Conservation (phyloP, 192 early-diverging fungal genomes). For the Dissophora ornata region DNA sequence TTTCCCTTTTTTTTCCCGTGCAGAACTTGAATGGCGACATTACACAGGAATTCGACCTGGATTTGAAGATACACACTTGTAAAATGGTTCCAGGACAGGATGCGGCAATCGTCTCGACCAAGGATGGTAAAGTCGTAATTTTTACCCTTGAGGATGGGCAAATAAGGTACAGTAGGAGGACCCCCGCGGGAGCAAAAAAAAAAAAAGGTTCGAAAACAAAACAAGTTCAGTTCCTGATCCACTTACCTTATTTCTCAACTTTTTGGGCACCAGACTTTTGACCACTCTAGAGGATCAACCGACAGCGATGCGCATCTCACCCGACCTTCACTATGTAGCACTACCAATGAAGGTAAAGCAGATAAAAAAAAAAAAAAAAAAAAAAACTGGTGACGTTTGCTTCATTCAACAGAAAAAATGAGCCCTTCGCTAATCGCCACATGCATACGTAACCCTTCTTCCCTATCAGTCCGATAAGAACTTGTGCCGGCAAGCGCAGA, state of each 20-base stretch:
- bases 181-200: no score
- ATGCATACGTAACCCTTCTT: not conserved
- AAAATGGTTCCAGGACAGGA: conserved; percentile 38
- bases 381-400: no score
- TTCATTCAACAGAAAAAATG: not conserved
- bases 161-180: conserved; percentile 20
- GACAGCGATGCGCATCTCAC: no score
- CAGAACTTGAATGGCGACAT: conserved; percentile 39
- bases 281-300: no score
- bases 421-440: not conserved
- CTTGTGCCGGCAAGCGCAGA: conserved; percentile 35
- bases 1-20: not conserved
- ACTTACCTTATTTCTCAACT: no score
- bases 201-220: no score
- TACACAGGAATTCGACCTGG: conserved; percentile 7
- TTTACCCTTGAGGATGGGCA: conserved; percentile 20
- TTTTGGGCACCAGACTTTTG: no score
- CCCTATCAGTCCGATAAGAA: conserved; percentile 9
- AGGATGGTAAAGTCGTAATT: conserved; percentile 5
- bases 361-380: no score
- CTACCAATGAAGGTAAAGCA: no score
- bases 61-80: not conserved
- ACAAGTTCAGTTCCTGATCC: no score
- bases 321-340: no score
- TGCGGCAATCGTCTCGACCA: conserved; percentile 8